Evolutionary conservation across 2,329 filamentous ascomycete species (phyloP), one percentile per base, ranked within the genome.

Genomic region (Grosmannia clavigera): DNA sequence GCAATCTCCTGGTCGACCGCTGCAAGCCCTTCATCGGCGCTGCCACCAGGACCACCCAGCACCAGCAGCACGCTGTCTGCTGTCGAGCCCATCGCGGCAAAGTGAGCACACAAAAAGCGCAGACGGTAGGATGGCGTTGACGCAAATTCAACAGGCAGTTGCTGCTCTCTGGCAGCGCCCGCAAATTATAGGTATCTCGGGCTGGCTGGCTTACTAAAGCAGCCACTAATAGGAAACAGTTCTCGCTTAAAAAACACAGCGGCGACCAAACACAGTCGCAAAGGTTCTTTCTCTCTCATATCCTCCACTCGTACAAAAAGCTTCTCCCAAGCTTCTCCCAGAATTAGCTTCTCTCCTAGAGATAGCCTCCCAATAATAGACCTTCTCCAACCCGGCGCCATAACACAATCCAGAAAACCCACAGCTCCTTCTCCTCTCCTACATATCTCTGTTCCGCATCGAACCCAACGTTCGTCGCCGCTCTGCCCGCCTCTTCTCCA

Each of bases 401-500:
- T 12, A 51, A 27, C 22, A 50, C 48, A 29, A 51, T 12, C n/a
- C 48, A 27, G 11, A 25, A 51, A 25, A 11, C 46, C 46, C 22
- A n/a, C 19, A 48, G 10, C 46, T 10, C 12, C 35, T 10, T 38
- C 35, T 6, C 9, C 12, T 10, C 35, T 31, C 5, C n/a, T 25
- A 5, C 48, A 10, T 12, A 10, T 82, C 81, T 73, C 82, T 81
- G 63, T 78, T 75, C 38, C 67, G 64, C 12, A 67, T 69, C 54
- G 57, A 12, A 1, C 54, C 62, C 53, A 61, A 33, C 31, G 59
- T 54, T 46, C 55, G 55, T 27, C 60, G 73, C 67, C 79, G 78
- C 68, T 81, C 76, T n/a, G 75, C 74, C 67, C 76, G 77, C 66
- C 79, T 76, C 68, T 76, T 74, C 68, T 82, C 77, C 16, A 84